phyloP scores from a whole-genome alignment of 1,139 yeast species.

The Wickerhamiella pararugosa region DNA sequence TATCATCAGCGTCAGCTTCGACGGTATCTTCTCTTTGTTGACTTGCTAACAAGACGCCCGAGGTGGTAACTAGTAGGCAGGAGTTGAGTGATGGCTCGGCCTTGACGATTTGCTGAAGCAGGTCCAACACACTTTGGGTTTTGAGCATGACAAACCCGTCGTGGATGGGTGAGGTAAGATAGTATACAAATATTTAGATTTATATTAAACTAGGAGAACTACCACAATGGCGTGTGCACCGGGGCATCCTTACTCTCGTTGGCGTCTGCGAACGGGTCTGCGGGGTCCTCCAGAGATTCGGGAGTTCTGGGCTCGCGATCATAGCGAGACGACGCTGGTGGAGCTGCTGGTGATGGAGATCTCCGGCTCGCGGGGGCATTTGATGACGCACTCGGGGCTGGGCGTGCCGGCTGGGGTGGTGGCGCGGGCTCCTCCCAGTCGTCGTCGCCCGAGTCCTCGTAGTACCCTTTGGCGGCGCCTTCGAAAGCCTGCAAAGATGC shows the following conservation, averaged over 20 bases:
- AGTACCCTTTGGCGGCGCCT: conserved; percentile 17
- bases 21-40: too few species aligned
- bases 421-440: background rate
- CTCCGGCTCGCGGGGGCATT: background rate
- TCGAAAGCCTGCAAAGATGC: conserved; percentile 57
- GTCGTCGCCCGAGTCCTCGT: background rate
- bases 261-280: conserved; percentile 61
- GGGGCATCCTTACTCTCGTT: conserved; percentile 30
- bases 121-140: too few species aligned
- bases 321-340: conserved; percentile 21
- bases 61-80: too few species aligned
- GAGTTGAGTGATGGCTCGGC: too few species aligned
- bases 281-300: conserved; percentile 22
- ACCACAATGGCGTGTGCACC: conserved; percentile 19
- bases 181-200: too few species aligned
- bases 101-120: too few species aligned
- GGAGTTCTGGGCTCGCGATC: conserved; percentile 22
- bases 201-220: background rate
- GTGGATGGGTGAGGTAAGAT: too few species aligned
- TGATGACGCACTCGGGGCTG: background rate
- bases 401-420: background rate
- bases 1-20: too few species aligned
- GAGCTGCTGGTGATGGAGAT: background rate
- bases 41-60: too few species aligned
- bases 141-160: too few species aligned